A percentile compares a stretch with the other conserved stretches of the same genome.
Conservation (phyloP, 805 yeast species). For the Yamadazyma akitaensis region DNA sequence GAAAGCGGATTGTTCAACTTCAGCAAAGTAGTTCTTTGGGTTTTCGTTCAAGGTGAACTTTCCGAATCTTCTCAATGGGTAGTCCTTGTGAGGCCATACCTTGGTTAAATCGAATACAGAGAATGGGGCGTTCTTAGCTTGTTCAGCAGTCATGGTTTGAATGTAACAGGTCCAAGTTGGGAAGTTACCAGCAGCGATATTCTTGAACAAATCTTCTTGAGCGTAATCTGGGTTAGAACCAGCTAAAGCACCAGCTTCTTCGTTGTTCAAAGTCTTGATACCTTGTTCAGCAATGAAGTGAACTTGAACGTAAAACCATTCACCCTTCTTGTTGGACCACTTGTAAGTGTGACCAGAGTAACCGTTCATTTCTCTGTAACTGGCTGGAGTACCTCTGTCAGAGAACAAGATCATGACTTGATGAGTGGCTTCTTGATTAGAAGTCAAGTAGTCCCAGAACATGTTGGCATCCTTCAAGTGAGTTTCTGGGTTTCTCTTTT, state of each 20-base stretch:
- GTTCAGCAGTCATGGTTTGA: constrained; percentile 80
- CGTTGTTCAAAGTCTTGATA: constrained; percentile 47
- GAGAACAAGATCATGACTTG: constrained; percentile 71
- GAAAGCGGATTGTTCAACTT: constrained; percentile 56
- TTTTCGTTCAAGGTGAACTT: constrained; percentile 74
- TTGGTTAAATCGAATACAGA: constrained; percentile 87
- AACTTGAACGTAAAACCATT: constrained; percentile 74
- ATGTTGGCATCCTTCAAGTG: constrained; percentile 73
- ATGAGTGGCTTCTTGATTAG: constrained; percentile 70
- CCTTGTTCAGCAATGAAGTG: constrained; percentile 69
- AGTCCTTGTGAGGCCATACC: constrained; percentile 85
- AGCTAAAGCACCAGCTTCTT: constrained; percentile 62
- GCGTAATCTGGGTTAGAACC: constrained; percentile 81
- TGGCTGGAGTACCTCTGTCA: constrained; percentile 78
- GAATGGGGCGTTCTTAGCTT: constrained; percentile 70
- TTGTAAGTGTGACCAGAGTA: constrained; percentile 82
- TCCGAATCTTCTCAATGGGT: constrained; percentile 84
- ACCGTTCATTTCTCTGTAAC: constrained; percentile 75
- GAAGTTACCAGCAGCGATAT: constrained; percentile 69
- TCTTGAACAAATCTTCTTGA: constrained; percentile 72
- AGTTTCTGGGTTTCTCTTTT: constrained; percentile 79
- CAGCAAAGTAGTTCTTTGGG: constrained; percentile 84
- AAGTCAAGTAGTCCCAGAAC: constrained; percentile 80
- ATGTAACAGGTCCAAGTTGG: constrained; percentile 85
- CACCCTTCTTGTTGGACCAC: constrained; percentile 71